Evolutionary conservation across 208 protist genomes (phyloP).

Genomic region (Crithidia bombi): DNA sequence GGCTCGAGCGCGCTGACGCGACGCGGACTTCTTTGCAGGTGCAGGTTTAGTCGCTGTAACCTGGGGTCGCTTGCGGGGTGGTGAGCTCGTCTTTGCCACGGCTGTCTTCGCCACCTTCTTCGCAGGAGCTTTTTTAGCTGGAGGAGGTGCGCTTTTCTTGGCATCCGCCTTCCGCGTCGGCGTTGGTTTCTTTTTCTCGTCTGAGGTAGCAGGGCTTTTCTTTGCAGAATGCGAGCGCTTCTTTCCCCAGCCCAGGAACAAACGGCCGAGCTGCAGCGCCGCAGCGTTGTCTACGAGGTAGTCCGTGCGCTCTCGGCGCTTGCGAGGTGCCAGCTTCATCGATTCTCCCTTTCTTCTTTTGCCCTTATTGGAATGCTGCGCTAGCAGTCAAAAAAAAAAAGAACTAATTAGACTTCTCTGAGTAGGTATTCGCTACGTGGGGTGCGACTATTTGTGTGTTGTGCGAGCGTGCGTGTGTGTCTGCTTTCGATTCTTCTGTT

Average conservation of each 20-base stretch:
- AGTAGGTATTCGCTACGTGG: too few relatives aligned
- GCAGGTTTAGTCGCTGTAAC: neutral
- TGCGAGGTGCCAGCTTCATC: conserved; percentile 48
- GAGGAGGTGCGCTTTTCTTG: neutral
- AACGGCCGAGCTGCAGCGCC: conserved; percentile 32
- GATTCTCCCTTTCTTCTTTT: neutral
- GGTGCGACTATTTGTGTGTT: too few relatives aligned
- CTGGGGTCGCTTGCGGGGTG: neutral
- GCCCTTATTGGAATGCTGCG: too few relatives aligned
- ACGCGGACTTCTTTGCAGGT: conserved; percentile 1
- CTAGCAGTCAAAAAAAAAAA: neutral
- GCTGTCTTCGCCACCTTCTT: neutral
- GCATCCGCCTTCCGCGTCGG: neutral
- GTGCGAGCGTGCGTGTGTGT: too few relatives aligned
- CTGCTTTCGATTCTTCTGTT: too few relatives aligned
- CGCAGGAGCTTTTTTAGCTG: neutral
- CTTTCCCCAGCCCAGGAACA: conserved; percentile 42
- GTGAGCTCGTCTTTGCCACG: neutral
- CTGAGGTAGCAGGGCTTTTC: neutral
- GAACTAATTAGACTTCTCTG: too few relatives aligned
- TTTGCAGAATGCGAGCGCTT: conserved; percentile 9
- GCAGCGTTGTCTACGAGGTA: conserved; percentile 48
- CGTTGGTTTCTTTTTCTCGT: neutral
- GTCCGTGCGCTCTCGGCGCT: conserved; percentile 28
- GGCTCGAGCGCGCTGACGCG: neutral